These are phyloP conservation scores for Quercus phellos DNA, from an alignment of 331 rosid species.

Conservation along the genomic window DNA sequence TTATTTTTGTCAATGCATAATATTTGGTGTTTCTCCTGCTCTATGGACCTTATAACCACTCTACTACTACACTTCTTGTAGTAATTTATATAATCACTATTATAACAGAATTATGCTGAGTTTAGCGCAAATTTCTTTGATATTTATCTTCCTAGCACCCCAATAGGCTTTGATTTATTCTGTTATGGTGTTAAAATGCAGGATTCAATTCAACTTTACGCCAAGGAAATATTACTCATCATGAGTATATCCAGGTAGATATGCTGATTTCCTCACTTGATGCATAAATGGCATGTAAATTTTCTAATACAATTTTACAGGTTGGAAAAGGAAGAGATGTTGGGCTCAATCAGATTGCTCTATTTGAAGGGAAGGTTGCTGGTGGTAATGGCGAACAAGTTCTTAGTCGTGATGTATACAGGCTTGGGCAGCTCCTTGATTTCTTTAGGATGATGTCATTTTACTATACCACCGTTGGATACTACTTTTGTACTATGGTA, in stretches of 20 bases:
- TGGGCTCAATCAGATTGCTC: conserved; percentile 90
- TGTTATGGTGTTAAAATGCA: conserved; percentile 28
- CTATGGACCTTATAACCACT: neutral
- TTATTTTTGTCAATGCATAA: neutral
- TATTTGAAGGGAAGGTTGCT: conserved; percentile 88
- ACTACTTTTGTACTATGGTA: conserved; percentile 91
- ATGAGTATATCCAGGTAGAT: conserved; percentile 67
- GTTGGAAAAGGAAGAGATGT: conserved; percentile 97
- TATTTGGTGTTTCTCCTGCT: neutral
- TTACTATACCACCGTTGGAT: conserved; percentile 86
- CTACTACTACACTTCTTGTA: neutral
- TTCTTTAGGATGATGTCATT: conserved; percentile 96
- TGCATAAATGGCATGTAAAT: neutral
- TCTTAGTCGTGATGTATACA: conserved; percentile 93
- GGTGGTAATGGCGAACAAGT: conserved; percentile 97
- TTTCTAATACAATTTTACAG: conserved; percentile 40
- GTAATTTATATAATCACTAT: neutral
- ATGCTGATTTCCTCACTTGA: conserved; percentile 7
- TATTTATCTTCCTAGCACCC: neutral
- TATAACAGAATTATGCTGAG: neutral
- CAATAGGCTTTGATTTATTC: neutral
- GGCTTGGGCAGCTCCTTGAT: conserved; percentile 96
- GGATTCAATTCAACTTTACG: conserved; percentile 97
- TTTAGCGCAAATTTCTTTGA: neutral
- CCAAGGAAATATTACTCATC: conserved; percentile 85